phyloP scores from a whole-genome alignment of 495 filamentous ascomycete species.

The Trypethelium eluteriae region DNA sequence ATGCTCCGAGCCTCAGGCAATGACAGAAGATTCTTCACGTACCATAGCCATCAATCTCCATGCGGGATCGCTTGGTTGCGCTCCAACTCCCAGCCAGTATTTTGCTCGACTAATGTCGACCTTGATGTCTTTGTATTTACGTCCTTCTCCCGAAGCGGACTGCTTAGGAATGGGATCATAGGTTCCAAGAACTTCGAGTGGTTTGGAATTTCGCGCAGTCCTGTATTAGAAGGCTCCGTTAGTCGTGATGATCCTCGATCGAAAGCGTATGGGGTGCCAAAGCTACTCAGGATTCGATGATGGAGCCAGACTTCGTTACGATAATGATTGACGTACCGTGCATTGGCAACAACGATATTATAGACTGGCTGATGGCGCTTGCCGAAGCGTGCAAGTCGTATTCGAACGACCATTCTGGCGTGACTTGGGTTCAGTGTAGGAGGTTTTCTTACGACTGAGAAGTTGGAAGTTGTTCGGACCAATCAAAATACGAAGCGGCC shows the following conservation, averaged over 20 bases:
- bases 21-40: slow-evolving; percentile 31
- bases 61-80: slow-evolving; percentile 81
- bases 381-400: slow-evolving; percentile 90
- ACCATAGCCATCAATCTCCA: slow-evolving; percentile 86
- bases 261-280: background rate
- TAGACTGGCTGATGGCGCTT: slow-evolving; percentile 78
- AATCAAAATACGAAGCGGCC: background rate
- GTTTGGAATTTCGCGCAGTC: slow-evolving; percentile 73
- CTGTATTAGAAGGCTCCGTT: slow-evolving; percentile 30
- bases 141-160: slow-evolving; percentile 55
- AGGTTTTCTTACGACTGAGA: background rate
- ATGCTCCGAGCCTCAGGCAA: background rate
- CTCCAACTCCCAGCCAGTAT: slow-evolving; percentile 96
- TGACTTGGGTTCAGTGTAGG: background rate
- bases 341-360: slow-evolving; percentile 94
- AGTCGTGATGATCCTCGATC: background rate
- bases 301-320: too few relatives aligned
- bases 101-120: slow-evolving; percentile 72
- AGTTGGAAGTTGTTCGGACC: background rate
- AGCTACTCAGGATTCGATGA: too few relatives aligned
- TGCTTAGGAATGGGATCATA: slow-evolving; percentile 85
- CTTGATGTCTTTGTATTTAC: slow-evolving; percentile 78
- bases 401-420: slow-evolving; percentile 78
- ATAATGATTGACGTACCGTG: slow-evolving; percentile 54
- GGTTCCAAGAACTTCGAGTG: slow-evolving; percentile 89